phyloP scores from a whole-genome alignment of 2,329 filamentous ascomycete genomes.

The Hysterium pulicare region DNA sequence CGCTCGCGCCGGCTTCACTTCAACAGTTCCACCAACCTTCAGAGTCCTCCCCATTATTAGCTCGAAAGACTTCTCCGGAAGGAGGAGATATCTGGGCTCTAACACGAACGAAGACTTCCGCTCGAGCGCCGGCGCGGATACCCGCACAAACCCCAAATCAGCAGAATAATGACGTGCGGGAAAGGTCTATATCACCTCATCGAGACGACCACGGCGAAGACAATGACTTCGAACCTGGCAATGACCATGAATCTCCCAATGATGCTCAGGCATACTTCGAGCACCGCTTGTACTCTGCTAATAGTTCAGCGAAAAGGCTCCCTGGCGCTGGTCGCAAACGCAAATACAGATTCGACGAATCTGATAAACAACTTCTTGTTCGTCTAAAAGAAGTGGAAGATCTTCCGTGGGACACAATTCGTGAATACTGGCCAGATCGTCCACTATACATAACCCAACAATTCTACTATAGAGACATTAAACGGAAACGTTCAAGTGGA shows the following conservation, averaged over 20 bases:
- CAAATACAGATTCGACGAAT: slow-evolving; percentile 25
- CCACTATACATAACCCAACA: slow-evolving; percentile 6
- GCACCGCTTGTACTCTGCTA: slow-evolving; percentile 2
- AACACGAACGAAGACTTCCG: neutral
- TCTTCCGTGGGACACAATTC: slow-evolving; percentile 21
- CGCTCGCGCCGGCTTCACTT: neutral
- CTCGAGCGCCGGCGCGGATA: neutral
- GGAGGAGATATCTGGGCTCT: neutral
- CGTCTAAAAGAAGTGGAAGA: slow-evolving; percentile 24
- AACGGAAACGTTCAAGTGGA: too few species aligned
- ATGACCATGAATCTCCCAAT: neutral
- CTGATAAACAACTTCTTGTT: slow-evolving; percentile 37
- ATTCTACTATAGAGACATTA: slow-evolving; percentile 11
- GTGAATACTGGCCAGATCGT: slow-evolving; percentile 6
- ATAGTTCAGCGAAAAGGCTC: slow-evolving; percentile 4
- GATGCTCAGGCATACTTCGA: neutral
- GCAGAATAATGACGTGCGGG: neutral
- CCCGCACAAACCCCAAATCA: neutral
- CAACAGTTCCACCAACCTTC: neutral
- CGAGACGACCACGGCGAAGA: neutral
- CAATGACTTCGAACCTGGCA: too few species aligned
- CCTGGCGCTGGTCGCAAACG: slow-evolving; percentile 7
- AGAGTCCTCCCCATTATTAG: neutral
- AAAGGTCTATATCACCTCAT: too few species aligned
- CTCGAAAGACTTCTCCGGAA: neutral